Percentiles rank a stretch among this genome's conserved stretches.
Conservation (phyloP, 1,139 yeast species). For the Tardiomyces blankii region DNA sequence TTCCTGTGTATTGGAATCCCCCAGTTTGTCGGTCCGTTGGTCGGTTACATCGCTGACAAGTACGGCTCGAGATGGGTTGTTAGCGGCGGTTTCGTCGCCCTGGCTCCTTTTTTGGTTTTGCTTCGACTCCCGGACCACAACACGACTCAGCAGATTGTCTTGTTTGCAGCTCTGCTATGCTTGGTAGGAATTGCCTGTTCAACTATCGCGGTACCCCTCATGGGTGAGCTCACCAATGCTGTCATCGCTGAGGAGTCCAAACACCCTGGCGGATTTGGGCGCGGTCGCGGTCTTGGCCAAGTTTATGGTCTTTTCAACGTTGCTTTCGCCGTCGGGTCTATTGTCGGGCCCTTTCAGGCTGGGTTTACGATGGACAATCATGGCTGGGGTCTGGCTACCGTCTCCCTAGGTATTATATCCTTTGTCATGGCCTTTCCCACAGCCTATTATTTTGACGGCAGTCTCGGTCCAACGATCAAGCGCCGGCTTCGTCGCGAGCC, state of each 20-base stretch:
- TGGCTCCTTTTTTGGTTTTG: conserved; percentile 18
- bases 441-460: background rate
- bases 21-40: conserved; percentile 22
- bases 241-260: conserved; percentile 15
- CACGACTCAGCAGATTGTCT: conserved; percentile 17
- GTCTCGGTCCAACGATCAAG: background rate
- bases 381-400: conserved; percentile 20
- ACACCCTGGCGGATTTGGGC: conserved; percentile 24
- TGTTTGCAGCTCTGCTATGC: conserved; percentile 21
- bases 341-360: conserved; percentile 25
- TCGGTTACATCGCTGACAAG: conserved; percentile 22
- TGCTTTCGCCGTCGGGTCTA: conserved; percentile 23
- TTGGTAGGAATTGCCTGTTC: conserved; percentile 14
- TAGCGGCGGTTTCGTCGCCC: conserved; percentile 16
- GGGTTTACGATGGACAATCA: conserved; percentile 16
- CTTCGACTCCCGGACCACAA: conserved; percentile 21
- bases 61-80: conserved; percentile 22
- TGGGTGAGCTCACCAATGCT: conserved; percentile 23
- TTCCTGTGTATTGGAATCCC: conserved; percentile 26
- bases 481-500: too few species aligned
- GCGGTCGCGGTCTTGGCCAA: conserved; percentile 26
- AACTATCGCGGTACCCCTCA: conserved; percentile 18
- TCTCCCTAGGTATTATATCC: conserved; percentile 19
- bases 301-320: conserved; percentile 28
- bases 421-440: conserved; percentile 17